Evolutionary conservation across 257 asterid species (phyloP), one percentile per base, ranked within the genome.

Genomic region (Primulina tabacum): DNA sequence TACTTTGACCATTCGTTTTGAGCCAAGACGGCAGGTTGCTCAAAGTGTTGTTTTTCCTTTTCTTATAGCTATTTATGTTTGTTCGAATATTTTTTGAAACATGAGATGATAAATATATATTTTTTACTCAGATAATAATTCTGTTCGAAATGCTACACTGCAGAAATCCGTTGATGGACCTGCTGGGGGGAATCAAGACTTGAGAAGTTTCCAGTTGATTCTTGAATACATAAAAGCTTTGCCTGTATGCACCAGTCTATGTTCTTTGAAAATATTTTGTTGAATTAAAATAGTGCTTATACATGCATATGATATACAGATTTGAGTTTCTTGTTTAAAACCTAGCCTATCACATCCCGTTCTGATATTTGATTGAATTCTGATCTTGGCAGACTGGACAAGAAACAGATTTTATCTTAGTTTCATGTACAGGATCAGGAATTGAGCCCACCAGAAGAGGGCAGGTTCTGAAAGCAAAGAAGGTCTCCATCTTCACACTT

Each of bases 371-470:
- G 30, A 56, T 68, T 21, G 64, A 53, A 43, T 74, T 77, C 66
- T 69, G 63, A 56, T 77, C 30, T 50, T 76, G 83, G 88, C 94
- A 92, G 97, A 86, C 96, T 9, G 98, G 98, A 81, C 96, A 92
- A 85, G 98, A 92, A 86, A 90, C 98, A 16, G 98, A 88, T 73
- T 88, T 92, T 35, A 75, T 92, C 82, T 81, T 92, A 69, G 98
- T 92, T 76, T 92, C 98, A 17, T 92, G 98, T 78, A 88, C 98
- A 63, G 97, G 97, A 74, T 85, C 89, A 21, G 98, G 98, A 77
- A 84, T 92, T 64, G 98, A 92, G 60, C 75, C 90, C 70, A 60
- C 76, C 17, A 77, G 97, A 80, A 79, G 97, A 81, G 98, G 88
- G 82, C 98, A 92, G 77, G 98, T 88, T 77, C 76, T 92, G 76